phyloP scores from a whole-genome alignment of 148 eudicot species.

The Amaranthus cruentus region DNA sequence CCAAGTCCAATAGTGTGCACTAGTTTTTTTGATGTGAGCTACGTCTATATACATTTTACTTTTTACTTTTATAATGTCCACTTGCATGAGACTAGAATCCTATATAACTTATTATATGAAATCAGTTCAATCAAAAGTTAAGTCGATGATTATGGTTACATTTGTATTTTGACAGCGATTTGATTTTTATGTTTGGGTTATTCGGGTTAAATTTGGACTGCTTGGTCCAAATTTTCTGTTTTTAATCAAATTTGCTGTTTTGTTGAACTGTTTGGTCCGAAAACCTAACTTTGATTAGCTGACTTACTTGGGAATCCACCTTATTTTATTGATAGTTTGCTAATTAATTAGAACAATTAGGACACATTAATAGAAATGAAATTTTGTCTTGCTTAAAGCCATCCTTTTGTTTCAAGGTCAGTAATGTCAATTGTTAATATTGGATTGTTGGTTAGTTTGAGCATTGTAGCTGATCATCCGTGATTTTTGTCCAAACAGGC shows the following conservation, averaged over 20 bases:
- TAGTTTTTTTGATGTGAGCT: too few relatives aligned
- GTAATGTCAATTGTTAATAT: background rate
- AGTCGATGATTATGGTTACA: too few relatives aligned
- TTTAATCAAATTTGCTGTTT: background rate
- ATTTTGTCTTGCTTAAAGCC: background rate
- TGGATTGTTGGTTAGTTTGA: background rate
- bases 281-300: slow-evolving; percentile 11
- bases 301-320: slow-evolving; percentile 11
- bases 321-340: slow-evolving; percentile 1
- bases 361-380: background rate
- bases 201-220: background rate
- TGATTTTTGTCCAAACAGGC: slow-evolving; percentile 25
- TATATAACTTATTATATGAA: too few relatives aligned
- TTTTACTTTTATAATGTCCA: too few relatives aligned
- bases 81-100: too few relatives aligned
- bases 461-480: background rate
- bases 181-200: background rate
- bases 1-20: too few relatives aligned
- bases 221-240: background rate
- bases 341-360: background rate
- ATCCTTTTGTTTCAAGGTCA: too few relatives aligned
- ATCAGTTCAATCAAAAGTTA: too few relatives aligned
- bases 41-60: too few relatives aligned
- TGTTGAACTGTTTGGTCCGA: background rate
- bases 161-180: background rate